Evolutionary conservation across 495 filamentous ascomycete genomes (phyloP).

Genomic region (Amniculicola lignicola): DNA sequence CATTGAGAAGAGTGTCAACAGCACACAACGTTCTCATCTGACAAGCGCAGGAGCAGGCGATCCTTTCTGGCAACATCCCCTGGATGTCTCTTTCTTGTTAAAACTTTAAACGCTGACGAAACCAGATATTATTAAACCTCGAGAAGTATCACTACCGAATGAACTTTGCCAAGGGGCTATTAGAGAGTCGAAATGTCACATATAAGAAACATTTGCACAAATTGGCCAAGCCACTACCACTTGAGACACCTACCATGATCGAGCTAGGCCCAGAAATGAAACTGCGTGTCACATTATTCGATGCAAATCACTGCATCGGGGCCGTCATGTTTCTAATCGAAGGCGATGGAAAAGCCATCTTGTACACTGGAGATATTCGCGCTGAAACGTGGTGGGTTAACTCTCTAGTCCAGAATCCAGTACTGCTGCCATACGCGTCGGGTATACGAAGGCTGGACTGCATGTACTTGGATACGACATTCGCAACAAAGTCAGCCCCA

Average conservation of each 20-base stretch:
- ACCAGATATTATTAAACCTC: conserved; percentile 63
- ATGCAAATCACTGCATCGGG: conserved; percentile 90
- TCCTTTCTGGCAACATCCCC: no score
- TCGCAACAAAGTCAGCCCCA: conserved; percentile 50
- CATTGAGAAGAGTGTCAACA: no score
- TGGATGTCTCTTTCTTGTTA: no score
- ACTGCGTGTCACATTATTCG: conserved; percentile 78
- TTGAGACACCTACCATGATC: conserved; percentile 76
- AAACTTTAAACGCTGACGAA: no score
- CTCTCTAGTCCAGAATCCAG: conserved; percentile 64
- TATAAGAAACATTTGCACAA: conserved; percentile 70
- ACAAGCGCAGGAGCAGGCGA: no score
- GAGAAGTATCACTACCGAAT: conserved; percentile 75
- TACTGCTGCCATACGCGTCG: conserved; percentile 69
- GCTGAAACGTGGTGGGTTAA: conserved; percentile 69
- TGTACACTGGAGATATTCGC: conserved; percentile 93
- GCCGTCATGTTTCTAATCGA: conserved; percentile 95
- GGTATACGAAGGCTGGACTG: conserved; percentile 66
- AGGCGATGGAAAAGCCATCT: conserved; percentile 65
- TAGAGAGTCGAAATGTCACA: conserved; percentile 64
- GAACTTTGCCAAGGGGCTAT: conserved; percentile 72
- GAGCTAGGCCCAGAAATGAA: conserved; percentile 65
- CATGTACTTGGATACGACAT: conserved; percentile 87
- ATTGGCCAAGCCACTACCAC: conserved; percentile 74
- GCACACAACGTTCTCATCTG: no score